A percentile compares a stretch with the other conserved stretches of the same genome.
Conservation (phyloP, 1,284 basidiomycete genomes). For the Limonomyces culmigenus region DNA sequence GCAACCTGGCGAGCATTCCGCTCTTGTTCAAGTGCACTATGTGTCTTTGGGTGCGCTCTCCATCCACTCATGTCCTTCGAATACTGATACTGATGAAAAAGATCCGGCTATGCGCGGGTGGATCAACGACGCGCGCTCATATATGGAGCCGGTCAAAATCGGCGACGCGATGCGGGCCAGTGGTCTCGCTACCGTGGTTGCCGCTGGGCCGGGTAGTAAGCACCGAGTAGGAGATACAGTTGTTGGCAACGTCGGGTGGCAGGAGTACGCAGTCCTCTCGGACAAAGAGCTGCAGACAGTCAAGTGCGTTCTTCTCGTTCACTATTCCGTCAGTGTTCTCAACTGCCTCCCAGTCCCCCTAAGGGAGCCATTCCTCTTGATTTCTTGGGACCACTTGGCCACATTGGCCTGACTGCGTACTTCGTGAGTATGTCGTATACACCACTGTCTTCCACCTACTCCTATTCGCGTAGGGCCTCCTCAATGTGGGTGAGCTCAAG, state of each 20-base stretch:
- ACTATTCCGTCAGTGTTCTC: not conserved
- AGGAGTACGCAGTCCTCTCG: conserved; percentile 52
- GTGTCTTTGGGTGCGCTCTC: conserved; percentile 65
- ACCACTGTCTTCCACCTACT: conserved; percentile 3
- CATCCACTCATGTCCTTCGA: too few species aligned
- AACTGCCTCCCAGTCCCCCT: conserved; percentile 23
- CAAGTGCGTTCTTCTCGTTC: conserved; percentile 22
- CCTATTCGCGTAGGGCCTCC: conserved; percentile 57
- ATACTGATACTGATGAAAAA: too few species aligned
- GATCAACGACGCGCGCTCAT: conserved; percentile 53
- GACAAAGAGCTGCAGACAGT: conserved; percentile 35
- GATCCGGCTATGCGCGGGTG: conserved; percentile 81
- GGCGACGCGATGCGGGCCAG: conserved; percentile 69
- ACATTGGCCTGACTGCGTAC: conserved; percentile 66
- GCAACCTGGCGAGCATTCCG: conserved; percentile 39
- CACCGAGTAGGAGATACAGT: conserved; percentile 56
- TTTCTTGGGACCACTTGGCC: conserved; percentile 62
- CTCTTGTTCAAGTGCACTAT: conserved; percentile 59
- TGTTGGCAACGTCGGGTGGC: conserved; percentile 41
- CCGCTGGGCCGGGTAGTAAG: conserved; percentile 32
- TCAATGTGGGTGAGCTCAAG: conserved; percentile 65
- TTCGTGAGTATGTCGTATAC: conserved; percentile 51
- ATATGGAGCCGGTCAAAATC: conserved; percentile 55
- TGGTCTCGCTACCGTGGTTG: conserved; percentile 55
- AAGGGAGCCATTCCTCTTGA: conserved; percentile 48